Percentiles rank a stretch among this genome's conserved stretches.
Conservation (phyloP, 768 basidiomycete genomes). For the Paxillus involutus region DNA sequence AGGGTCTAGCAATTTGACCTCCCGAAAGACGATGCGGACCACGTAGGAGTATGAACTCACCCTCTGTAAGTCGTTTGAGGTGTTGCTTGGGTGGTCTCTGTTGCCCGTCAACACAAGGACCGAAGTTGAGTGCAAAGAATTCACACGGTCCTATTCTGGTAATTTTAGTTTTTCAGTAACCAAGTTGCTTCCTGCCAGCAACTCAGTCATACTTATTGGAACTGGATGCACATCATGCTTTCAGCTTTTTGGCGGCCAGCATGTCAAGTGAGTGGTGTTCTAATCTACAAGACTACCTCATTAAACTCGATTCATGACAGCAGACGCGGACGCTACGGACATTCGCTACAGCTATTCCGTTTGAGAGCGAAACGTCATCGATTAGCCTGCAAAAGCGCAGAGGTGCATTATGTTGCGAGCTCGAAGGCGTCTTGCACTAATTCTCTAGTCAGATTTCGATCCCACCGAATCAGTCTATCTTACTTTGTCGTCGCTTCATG, state of each 20-base stretch:
- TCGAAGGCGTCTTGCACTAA: constrained; percentile 9
- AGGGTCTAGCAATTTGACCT: neutral
- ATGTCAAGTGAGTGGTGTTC: constrained; percentile 10
- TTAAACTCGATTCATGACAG: neutral
- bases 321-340: constrained; percentile 4
- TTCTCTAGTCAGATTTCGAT: constrained; percentile 33
- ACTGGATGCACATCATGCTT: constrained; percentile 13
- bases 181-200: neutral
- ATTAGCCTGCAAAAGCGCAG: constrained; percentile 2
- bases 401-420: constrained; percentile 13
- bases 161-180: constrained; percentile 6
- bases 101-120: neutral
- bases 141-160: constrained; percentile 28
- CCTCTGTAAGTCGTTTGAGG: constrained; percentile 33
- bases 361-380: neutral
- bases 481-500: constrained; percentile 55
- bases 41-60: constrained; percentile 34
- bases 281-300: neutral
- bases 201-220: neutral
- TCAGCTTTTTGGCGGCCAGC: constrained; percentile 13
- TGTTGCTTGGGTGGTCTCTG: constrained; percentile 22
- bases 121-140: constrained; percentile 2
- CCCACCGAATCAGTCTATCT: constrained; percentile 54
- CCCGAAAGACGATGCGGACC: neutral
- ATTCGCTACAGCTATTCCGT: constrained; percentile 10